phyloP scores from a whole-genome alignment of 2,329 filamentous ascomycete genomes.

The Tolypocladium guangdongense region DNA sequence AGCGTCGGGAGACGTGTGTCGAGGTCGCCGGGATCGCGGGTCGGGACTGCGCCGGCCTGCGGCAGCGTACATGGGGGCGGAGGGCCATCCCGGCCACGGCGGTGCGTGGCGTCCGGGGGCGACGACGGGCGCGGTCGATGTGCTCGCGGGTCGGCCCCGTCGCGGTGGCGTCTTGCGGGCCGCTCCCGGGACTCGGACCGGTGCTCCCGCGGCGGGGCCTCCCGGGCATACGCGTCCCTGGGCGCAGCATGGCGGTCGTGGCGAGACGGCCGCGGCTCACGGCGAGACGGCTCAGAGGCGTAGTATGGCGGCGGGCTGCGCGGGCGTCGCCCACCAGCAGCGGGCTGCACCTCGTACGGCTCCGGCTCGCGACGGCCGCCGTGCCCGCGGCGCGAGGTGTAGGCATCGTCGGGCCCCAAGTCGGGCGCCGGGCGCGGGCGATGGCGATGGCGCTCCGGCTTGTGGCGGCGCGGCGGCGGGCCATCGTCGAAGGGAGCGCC shows the following conservation, averaged over 20 bases:
- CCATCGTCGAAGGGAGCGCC: background rate
- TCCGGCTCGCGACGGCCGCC: constrained; percentile 3
- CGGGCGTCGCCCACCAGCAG: constrained; percentile 1
- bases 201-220: background rate
- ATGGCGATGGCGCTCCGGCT: constrained; percentile 10
- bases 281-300: constrained; percentile 1
- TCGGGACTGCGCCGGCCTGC: background rate
- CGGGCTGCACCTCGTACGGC: background rate
- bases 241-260: background rate
- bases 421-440: constrained; percentile 7
- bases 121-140: constrained; percentile 9
- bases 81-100: constrained; percentile 7
- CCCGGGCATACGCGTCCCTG: background rate
- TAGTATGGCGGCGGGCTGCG: constrained; percentile 7
- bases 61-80: background rate
- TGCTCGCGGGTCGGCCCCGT: constrained; percentile 7
- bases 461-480: constrained; percentile 10
- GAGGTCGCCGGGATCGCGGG: background rate
- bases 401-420: constrained; percentile 3
- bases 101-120: constrained; percentile 7
- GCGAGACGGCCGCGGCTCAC: background rate
- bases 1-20: constrained; percentile 4
- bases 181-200: background rate
- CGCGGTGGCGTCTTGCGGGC: background rate
- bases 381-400: constrained; percentile 5